Evolutionary conservation across 495 filamentous ascomycete genomes (phyloP), one percentile per base, ranked within the genome.

Genomic region (Lophiotrema nucula): DNA sequence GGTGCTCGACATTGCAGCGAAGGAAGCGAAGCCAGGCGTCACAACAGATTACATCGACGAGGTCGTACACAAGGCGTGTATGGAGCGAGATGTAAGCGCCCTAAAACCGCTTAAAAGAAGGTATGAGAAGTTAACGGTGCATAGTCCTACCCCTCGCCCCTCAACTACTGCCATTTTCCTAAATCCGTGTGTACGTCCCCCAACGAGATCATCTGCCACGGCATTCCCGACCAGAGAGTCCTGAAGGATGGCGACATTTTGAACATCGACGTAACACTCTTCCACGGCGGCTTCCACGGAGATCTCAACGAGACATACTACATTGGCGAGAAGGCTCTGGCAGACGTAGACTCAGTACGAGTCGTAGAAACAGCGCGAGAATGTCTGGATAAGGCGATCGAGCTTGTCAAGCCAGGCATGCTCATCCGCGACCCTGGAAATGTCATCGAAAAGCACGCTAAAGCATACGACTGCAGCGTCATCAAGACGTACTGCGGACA

Each of bases 11-110:
- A 86, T 95, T 64, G 88, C 92, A 0, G 93, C 89, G 0, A 81
- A 83, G 13, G 92, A 85, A 38, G 64, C 87, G 52, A 84, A 80
- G 66, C 93, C 95, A 13, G 93, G 93, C 13, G 83, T 97, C 23
- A 97, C 95, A 1, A 99, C 93, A 6, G 95, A 99, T 69, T 86
- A 96, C 68, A 89, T 99, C 31, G 93, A 99, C 67, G 89, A 95
- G 72, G 78, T 97, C 63, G 92, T 96, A 27, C 93, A 99, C 75
- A 90, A 95, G 66, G 93, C 93, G 46, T 97, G 90, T 69, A 73
- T 97, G 56, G 93, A 97, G 75, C 81, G 93, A 74, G 78, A 97
- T 50, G 93, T 97, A 70, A 73, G 86, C 64, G n/a, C n/a, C n/a
- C n/a, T n/a, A n/a, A n/a, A n/a, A n/a, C n/a, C n/a, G n/a, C n/a